Conservation (phyloP, 495 filamentous ascomycete genomes). For the Tricharina praecox region DNA sequence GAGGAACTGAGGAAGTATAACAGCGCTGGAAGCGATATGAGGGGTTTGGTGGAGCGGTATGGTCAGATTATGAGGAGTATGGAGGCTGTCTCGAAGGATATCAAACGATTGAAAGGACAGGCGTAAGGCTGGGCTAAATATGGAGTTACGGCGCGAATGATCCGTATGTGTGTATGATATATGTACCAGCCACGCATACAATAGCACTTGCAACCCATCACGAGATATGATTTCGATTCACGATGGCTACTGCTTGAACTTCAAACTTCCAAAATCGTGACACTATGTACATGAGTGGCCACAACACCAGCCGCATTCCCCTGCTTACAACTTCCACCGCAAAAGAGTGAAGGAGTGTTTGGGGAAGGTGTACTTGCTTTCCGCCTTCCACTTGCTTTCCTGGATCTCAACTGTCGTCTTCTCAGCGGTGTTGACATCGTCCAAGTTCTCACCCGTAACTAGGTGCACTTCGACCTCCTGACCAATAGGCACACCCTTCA, state of each 20-base stretch:
- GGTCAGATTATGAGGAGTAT: conserved; percentile 15
- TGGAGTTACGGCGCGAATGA: no score
- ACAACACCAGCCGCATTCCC: no score
- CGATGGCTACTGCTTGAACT: no score
- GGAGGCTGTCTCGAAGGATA: conserved; percentile 22
- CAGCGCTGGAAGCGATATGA: conserved; percentile 26
- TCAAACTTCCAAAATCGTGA: no score
- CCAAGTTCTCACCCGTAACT: conserved; percentile 39
- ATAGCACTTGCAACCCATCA: no score
- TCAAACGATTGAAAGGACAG: conserved; percentile 15
- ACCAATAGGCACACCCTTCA: conserved; percentile 35
- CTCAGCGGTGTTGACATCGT: conserved; percentile 42
- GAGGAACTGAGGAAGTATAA: conserved; percentile 26
- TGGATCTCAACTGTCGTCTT: conserved; percentile 42
- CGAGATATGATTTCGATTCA: no score
- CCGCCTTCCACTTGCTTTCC: conserved; percentile 44
- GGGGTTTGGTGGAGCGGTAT: conserved; percentile 22
- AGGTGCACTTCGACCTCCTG: conserved; percentile 39
- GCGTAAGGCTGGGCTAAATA: no score
- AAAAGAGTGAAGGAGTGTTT: conserved; percentile 51
- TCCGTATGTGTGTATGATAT: no score
- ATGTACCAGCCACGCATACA: no score
- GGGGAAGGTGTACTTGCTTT: conserved; percentile 41
- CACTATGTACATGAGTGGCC: no score
- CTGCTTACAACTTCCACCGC: conserved; percentile 41